Conservation (phyloP, 1,284 basidiomycete genomes). For the Xerocomus amazonicus region DNA sequence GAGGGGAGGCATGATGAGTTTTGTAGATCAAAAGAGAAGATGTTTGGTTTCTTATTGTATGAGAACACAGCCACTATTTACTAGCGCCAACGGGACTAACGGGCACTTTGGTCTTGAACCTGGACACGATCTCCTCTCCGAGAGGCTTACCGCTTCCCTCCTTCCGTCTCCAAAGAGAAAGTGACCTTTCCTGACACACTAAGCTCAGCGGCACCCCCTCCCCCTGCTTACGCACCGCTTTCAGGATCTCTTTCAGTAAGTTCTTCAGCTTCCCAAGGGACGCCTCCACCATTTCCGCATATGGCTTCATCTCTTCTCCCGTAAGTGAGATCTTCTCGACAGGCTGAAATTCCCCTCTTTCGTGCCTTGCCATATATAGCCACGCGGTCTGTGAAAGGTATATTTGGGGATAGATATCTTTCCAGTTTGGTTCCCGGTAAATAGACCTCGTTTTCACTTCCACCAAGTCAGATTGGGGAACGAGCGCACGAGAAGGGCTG, state of each 20-base stretch:
- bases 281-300: slow-evolving; percentile 19
- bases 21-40: not conserved
- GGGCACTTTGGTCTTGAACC: slow-evolving; percentile 11
- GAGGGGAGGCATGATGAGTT: slow-evolving; percentile 39
- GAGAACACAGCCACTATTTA: not conserved
- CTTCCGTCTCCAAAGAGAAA: slow-evolving; percentile 26
- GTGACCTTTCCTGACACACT: slow-evolving; percentile 20
- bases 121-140: slow-evolving; percentile 21
- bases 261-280: slow-evolving; percentile 28
- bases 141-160: slow-evolving; percentile 21
- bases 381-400: slow-evolving; percentile 40
- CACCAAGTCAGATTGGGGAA: slow-evolving; percentile 37
- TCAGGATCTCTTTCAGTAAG: slow-evolving; percentile 22
- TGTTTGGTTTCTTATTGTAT: not conserved
- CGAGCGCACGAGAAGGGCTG: slow-evolving; percentile 15
- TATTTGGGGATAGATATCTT: slow-evolving; percentile 39
- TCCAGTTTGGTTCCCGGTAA: slow-evolving; percentile 33
- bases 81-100: not conserved
- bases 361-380: slow-evolving; percentile 37
- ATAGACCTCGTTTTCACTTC: slow-evolving; percentile 40
- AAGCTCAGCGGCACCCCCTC: slow-evolving; percentile 27
- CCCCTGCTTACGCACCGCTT: slow-evolving; percentile 26
- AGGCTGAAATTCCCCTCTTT: slow-evolving; percentile 30
- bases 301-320: slow-evolving; percentile 21
- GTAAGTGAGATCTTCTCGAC: slow-evolving; percentile 29